A percentile compares a stretch with the other conserved stretches of the same genome.
phyloP scores from a whole-genome alignment of 495 filamentous ascomycete genomes.

The Talaromyces borbonicus region DNA sequence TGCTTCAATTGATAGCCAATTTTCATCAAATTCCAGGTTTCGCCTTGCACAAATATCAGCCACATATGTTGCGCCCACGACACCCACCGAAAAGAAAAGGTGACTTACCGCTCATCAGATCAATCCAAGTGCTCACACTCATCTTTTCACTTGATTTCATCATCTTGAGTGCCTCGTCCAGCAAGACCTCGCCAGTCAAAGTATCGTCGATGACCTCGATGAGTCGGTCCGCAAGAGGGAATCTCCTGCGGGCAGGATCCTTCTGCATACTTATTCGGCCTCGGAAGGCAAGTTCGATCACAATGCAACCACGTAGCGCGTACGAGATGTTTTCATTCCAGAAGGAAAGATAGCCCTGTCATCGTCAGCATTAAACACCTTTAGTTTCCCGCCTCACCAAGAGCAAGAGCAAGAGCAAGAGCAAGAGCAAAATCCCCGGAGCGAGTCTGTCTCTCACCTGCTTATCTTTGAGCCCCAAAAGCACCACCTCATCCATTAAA shows the following conservation, averaged over 20 bases:
- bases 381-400: too few relatives aligned
- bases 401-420: too few relatives aligned
- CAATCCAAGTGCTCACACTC: conserved; percentile 98
- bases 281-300: conserved; percentile 91
- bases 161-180: conserved; percentile 98
- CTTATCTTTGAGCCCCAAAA: conserved; percentile 96
- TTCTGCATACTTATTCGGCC: conserved; percentile 98
- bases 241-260: conserved; percentile 82
- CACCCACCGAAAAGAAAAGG: background rate
- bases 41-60: conserved; percentile 46
- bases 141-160: conserved; percentile 99
- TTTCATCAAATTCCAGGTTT: conserved; percentile 99
- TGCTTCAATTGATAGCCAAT: conserved; percentile 99
- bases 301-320: conserved; percentile 92
- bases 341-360: conserved; percentile 90
- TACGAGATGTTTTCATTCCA: conserved; percentile 99
- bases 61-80: background rate
- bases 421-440: too few relatives aligned
- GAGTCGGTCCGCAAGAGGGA: conserved; percentile 81
- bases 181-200: conserved; percentile 90
- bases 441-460: conserved; percentile 51
- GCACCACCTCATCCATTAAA: conserved; percentile 93
- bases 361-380: background rate
- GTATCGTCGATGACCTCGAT: conserved; percentile 98
- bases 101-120: conserved; percentile 85